A percentile compares a stretch with the other conserved stretches of the same genome.
These are phyloP conservation scores for Raffaelea deltoideospora DNA, from an alignment of 2,329 filamentous ascomycete species.

Conservation along the genomic window DNA sequence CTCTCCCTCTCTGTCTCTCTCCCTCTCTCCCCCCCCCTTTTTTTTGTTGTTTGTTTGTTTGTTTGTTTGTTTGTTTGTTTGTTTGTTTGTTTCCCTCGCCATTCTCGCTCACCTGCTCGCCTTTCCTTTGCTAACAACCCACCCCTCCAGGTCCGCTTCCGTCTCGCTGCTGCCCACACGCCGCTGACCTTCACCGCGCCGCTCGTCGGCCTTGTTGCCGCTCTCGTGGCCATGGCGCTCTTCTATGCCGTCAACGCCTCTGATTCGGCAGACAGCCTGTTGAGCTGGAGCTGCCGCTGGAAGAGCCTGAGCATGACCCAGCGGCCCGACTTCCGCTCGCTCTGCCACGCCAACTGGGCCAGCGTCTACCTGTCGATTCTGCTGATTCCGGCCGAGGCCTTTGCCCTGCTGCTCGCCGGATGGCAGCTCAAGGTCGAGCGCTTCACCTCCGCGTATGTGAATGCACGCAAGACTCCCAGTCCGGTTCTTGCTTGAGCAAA, in stretches of 20 bases:
- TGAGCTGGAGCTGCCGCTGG: conserved; percentile 52
- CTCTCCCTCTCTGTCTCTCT: neutral
- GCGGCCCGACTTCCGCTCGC: conserved; percentile 37
- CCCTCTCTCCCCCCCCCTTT: neutral
- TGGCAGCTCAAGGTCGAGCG: conserved; percentile 30
- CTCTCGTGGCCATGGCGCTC: conserved; percentile 37
- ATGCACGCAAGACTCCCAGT: conserved; percentile 19
- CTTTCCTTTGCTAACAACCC: conserved; percentile 1
- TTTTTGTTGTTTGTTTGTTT: too few relatives aligned
- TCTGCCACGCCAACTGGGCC: conserved; percentile 41
- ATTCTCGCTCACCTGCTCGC: neutral
- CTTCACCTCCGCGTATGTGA: conserved; percentile 18
- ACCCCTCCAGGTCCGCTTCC: conserved; percentile 20
- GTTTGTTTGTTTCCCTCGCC: neutral
- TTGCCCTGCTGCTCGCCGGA: conserved; percentile 29
- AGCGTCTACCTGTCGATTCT: conserved; percentile 38
- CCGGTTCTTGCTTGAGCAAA: conserved; percentile 11
- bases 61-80: too few relatives aligned
- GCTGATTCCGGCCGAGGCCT: conserved; percentile 39
- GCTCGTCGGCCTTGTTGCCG: conserved; percentile 26
- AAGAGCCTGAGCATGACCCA: conserved; percentile 31
- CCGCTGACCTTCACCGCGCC: conserved; percentile 24
- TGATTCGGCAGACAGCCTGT: conserved; percentile 33
- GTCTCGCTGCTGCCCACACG: conserved; percentile 18
- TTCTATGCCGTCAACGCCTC: conserved; percentile 43